These are phyloP conservation scores for Whalleya microplaca DNA, from an alignment of 2,329 filamentous ascomycete species.

Conservation along the genomic window DNA sequence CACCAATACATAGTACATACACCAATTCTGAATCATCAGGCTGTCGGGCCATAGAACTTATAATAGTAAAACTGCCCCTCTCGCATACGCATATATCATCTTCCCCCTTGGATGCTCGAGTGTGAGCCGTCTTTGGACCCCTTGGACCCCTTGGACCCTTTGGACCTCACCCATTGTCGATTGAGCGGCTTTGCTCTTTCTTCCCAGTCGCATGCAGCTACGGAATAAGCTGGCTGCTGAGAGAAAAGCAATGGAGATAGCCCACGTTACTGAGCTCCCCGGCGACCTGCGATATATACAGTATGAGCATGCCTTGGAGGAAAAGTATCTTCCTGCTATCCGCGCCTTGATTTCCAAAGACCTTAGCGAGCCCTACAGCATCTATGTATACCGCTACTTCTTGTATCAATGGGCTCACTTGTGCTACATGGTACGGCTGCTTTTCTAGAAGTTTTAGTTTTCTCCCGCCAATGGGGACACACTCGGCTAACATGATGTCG, in stretches of 20 bases:
- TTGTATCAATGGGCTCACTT: conserved; percentile 96
- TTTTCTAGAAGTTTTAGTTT: too few relatives aligned
- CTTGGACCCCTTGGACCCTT: too few relatives aligned
- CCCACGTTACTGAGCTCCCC: conserved; percentile 42
- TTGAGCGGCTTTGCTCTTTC: conserved; percentile 6
- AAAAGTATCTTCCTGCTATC: conserved; percentile 78
- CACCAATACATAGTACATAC: too few relatives aligned
- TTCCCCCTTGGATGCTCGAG: neutral
- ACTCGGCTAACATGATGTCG: conserved; percentile 18
- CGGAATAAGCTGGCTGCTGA: too few relatives aligned
- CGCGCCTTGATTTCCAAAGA: conserved; percentile 93
- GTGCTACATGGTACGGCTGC: conserved; percentile 79
- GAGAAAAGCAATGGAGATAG: conserved; percentile 40
- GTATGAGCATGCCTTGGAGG: conserved; percentile 64
- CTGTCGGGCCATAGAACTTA: too few relatives aligned
- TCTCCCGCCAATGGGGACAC: neutral
- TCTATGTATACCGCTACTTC: conserved; percentile 99
- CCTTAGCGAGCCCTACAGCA: conserved; percentile 96
- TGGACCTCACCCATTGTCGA: neutral
- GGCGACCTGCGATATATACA: conserved; percentile 61
- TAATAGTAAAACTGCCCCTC: too few relatives aligned
- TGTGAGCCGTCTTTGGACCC: neutral
- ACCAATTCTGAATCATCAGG: too few relatives aligned
- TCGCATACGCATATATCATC: neutral
- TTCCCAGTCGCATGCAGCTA: conserved; percentile 1